Percentiles rank a stretch among this genome's conserved stretches.
Evolutionary conservation across 1,284 basidiomycete species (phyloP).

Genomic region (Lignosus rhinocerotis): DNA sequence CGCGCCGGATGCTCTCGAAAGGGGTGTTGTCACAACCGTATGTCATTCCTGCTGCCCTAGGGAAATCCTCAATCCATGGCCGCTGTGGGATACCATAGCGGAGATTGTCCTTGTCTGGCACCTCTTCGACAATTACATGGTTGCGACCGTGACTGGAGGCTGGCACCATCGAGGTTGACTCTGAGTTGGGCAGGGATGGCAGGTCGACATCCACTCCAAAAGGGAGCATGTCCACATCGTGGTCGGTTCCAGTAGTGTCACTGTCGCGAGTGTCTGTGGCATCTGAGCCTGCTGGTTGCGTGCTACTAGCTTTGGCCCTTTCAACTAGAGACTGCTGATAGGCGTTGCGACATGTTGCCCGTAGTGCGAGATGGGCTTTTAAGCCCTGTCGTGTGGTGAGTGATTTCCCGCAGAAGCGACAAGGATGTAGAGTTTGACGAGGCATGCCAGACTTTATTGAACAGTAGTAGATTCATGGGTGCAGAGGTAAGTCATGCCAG

Average conservation of each 20-base stretch:
- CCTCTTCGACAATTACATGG: constrained; percentile 14
- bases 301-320: too few species aligned
- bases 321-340: background rate
- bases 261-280: background rate
- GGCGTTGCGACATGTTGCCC: background rate
- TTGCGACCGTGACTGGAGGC: background rate
- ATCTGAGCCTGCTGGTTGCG: background rate
- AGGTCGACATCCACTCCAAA: background rate
- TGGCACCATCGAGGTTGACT: background rate
- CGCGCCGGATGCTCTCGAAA: constrained; percentile 17
- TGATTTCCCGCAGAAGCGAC: background rate
- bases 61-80: constrained; percentile 11
- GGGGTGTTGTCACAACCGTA: constrained; percentile 8
- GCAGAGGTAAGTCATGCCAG: too few species aligned
- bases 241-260: background rate
- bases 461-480: too few species aligned
- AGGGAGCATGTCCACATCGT: too few species aligned
- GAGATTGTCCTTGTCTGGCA: constrained; percentile 12
- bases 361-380: background rate
- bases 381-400: background rate
- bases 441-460: background rate
- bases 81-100: constrained; percentile 10
- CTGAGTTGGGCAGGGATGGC: background rate
- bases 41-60: background rate
- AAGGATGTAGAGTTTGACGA: background rate